Evolutionary conservation across 768 basidiomycete genomes (phyloP).

Genomic region (Clavaria fumosa): DNA sequence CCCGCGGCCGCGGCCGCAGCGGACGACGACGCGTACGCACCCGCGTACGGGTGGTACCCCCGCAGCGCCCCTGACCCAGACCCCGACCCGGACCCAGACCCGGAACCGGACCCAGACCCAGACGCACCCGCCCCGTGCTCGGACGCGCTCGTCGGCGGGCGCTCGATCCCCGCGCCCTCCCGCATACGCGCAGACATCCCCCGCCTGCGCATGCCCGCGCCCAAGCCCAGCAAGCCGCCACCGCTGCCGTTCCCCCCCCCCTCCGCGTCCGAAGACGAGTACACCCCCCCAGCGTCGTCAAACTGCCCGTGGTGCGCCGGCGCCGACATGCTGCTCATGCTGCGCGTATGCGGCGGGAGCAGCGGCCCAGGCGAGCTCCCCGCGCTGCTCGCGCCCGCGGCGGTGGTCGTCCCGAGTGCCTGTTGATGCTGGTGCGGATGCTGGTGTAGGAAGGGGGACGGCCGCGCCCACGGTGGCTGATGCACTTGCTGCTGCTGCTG

Average conservation of each 20-base stretch:
- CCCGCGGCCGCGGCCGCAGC: constrained; percentile 20
- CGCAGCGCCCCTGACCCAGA: constrained; percentile 20
- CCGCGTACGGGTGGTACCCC: constrained; percentile 43
- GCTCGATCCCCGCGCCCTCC: constrained; percentile 32
- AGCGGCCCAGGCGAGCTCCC: constrained; percentile 8
- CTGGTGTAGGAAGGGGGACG: constrained; percentile 5
- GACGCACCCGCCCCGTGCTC: constrained; percentile 18
- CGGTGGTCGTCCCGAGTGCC: too few species aligned
- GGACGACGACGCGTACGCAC: constrained; percentile 17
- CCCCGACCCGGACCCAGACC: constrained; percentile 4
- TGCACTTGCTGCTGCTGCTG: not conserved
- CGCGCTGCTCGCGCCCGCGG: too few species aligned
- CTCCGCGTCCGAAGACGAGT: constrained; percentile 31
- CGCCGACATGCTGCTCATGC: constrained; percentile 41
- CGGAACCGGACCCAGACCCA: not conserved
- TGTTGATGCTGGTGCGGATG: too few species aligned
- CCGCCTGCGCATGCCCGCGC: constrained; percentile 51
- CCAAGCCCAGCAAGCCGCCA: constrained; percentile 28
- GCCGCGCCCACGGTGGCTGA: not conserved
- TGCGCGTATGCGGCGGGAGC: constrained; percentile 15
- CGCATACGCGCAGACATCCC: constrained; percentile 63
- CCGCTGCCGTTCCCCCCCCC: constrained; percentile 19
- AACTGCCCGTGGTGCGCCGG: constrained; percentile 57
- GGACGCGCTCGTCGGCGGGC: constrained; percentile 32
- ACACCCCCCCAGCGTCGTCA: too few species aligned